A percentile compares a stretch with the other conserved stretches of the same genome.
Evolutionary conservation across 768 basidiomycete species (phyloP).

Genomic region (Pluteus cervinus): DNA sequence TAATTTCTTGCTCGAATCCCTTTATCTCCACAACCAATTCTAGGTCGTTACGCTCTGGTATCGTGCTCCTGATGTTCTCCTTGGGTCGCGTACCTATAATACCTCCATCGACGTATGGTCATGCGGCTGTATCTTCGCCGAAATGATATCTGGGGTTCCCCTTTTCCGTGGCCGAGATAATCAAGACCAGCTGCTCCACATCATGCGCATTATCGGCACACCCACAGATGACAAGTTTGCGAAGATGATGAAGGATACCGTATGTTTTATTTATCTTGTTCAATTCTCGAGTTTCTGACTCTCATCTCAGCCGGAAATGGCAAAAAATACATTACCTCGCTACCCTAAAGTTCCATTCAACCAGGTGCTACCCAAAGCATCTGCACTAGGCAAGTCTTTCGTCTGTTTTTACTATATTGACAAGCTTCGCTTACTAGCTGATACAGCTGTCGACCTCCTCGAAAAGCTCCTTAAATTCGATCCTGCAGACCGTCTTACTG

Average conservation of each 20-base stretch:
- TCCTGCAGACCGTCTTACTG: constrained; percentile 85
- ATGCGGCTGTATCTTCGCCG: constrained; percentile 98
- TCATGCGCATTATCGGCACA: constrained; percentile 95
- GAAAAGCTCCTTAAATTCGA: constrained; percentile 96
- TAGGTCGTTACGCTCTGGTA: constrained; percentile 99
- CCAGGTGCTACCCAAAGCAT: constrained; percentile 80
- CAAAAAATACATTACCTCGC: constrained; percentile 78
- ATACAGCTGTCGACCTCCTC: constrained; percentile 82
- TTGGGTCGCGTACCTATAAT: constrained; percentile 95
- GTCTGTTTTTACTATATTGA: neutral
- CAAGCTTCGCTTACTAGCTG: constrained; percentile 3
- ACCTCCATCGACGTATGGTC: constrained; percentile 99
- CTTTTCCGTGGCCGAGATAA: constrained; percentile 96
- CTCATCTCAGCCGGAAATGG: constrained; percentile 67
- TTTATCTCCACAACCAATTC: constrained; percentile 7
- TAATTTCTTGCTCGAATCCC: neutral
- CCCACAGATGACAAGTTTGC: constrained; percentile 83
- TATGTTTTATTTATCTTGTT: constrained; percentile 29
- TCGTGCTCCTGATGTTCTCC: constrained; percentile 93
- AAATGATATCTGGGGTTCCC: constrained; percentile 98
- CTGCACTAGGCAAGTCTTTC: constrained; percentile 58
- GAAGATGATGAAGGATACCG: constrained; percentile 88
- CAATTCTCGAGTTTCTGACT: constrained; percentile 6
- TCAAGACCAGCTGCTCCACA: constrained; percentile 95
- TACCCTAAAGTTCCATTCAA: constrained; percentile 80